Evolutionary conservation across 352 stramenopile genomes (phyloP), one percentile per base, ranked within the genome.

Genomic region (Globisporangium irregulare): DNA sequence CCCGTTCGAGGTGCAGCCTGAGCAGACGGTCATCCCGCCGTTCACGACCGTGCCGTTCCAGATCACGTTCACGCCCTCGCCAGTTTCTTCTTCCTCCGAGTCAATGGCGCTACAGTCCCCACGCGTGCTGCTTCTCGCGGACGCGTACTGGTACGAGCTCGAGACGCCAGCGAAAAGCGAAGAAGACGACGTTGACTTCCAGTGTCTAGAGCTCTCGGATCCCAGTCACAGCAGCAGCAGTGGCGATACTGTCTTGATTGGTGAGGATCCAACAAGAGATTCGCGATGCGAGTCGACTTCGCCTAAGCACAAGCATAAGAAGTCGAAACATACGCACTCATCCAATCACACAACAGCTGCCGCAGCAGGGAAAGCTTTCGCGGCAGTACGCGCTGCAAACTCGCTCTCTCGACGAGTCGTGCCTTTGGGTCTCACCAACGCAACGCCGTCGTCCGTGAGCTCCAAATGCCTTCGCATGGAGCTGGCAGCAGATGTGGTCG

Each of bases 311-410:
- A 54, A 56, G 4, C 27, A 65, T 43, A 32, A 54, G 6, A 48
- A 9, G 14, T 25, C 22, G 25, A 59, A 66, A 9, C 65, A 51
- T 2, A 24, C 48, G n/a, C 24, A 68, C 3, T 4, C 43, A 9
- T 18, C 43, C 5, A 22, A 22, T 8, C 43, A 50, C 18, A 50
- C 36, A 70, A 3, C 14, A 67, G 43, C 43, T 6, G 43, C 54
- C 60, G 53, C 83, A 8, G 86, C 81, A 6, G 87, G 87, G 22
- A 94, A 93, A 59, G 87, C 87, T 0, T 80, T 94, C 48, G 68
- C 84, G 41, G 87, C 81, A 14, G 87, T 94, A 14, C 83, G 87
- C 1, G 67, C 86, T 32, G 83, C 79, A 46, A 94, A 93, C 68
- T 75, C 80, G 15, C 65, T 90, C 12, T 34, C 66, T 60, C 78